A percentile compares a stretch with the other conserved stretches of the same genome.
These are phyloP conservation scores for Irpex rosettiformis DNA, from an alignment of 1,284 basidiomycete genomes.

Conservation along the genomic window DNA sequence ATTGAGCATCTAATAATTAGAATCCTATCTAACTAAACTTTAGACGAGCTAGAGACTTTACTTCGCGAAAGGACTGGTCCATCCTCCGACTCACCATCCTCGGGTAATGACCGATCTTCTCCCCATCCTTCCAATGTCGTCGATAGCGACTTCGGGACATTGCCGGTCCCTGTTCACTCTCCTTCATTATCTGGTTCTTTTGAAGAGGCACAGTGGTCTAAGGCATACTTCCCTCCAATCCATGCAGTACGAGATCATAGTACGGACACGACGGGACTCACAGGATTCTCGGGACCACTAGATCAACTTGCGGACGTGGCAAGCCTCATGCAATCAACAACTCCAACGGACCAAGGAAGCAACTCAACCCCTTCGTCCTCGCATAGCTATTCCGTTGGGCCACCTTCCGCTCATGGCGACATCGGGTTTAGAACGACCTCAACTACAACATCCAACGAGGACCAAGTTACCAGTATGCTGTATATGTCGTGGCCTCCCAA, in stretches of 20 bases:
- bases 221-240: background rate
- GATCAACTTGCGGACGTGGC: constrained; percentile 12
- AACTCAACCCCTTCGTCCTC: constrained; percentile 5
- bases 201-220: background rate
- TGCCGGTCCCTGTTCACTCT: background rate
- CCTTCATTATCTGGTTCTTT: background rate
- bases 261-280: constrained; percentile 2
- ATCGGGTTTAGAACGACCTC: background rate
- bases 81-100: background rate
- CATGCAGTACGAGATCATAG: background rate
- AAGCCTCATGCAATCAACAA: constrained; percentile 4
- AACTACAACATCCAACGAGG: background rate
- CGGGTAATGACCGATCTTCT: background rate
- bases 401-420: background rate
- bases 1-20: background rate
- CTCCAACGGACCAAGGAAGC: background rate
- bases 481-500: constrained; percentile 49
- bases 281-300: constrained; percentile 7
- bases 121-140: background rate
- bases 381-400: background rate
- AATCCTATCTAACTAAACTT: constrained; percentile 4
- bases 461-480: constrained; percentile 37
- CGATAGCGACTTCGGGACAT: background rate
- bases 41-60: constrained; percentile 58
- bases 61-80: constrained; percentile 28